phyloP scores from a whole-genome alignment of 768 basidiomycete genomes.

The Pulveroboletus sp. region DNA sequence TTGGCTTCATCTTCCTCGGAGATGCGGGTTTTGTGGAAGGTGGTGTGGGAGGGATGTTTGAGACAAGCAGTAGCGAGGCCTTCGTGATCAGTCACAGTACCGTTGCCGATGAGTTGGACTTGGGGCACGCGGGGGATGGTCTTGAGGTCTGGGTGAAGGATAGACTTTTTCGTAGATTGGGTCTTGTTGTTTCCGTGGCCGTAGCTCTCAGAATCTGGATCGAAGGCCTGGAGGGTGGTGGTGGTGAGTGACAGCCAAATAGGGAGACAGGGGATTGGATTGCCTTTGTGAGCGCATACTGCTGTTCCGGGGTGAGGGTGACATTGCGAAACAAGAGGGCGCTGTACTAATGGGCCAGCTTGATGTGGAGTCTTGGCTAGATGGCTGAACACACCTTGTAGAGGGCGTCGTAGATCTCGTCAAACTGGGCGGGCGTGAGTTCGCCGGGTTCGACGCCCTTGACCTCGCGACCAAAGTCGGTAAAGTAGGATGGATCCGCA shows the following conservation, averaged over 20 bases:
- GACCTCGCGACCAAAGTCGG: conserved; percentile 74
- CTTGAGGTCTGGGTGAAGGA: conserved; percentile 87
- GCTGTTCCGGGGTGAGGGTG: conserved; percentile 72
- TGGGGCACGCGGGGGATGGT: conserved; percentile 86
- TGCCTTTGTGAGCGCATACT: conserved; percentile 84
- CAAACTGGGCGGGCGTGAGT: conserved; percentile 58
- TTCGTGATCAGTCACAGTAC: conserved; percentile 75
- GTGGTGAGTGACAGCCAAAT: not conserved
- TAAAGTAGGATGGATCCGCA: conserved; percentile 64
- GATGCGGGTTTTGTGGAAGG: conserved; percentile 82
- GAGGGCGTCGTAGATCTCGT: conserved; percentile 65
- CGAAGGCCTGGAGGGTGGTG: conserved; percentile 62
- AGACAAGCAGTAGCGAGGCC: conserved; percentile 75
- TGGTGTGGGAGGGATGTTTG: conserved; percentile 83
- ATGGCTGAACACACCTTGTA: conserved; percentile 56
- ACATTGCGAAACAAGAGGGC: conserved; percentile 73
- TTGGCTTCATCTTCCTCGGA: conserved; percentile 70
- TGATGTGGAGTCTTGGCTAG: not conserved
- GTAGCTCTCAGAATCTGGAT: conserved; percentile 58
- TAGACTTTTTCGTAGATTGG: conserved; percentile 66
- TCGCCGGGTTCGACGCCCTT: conserved; percentile 67
- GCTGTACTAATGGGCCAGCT: conserved; percentile 48
- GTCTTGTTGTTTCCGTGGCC: conserved; percentile 92
- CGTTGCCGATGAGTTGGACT: conserved; percentile 92
- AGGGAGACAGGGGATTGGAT: not conserved